These are phyloP conservation scores for Hymenoscyphus fructigenus DNA, from an alignment of 2,329 filamentous ascomycete species.

Conservation along the genomic window DNA sequence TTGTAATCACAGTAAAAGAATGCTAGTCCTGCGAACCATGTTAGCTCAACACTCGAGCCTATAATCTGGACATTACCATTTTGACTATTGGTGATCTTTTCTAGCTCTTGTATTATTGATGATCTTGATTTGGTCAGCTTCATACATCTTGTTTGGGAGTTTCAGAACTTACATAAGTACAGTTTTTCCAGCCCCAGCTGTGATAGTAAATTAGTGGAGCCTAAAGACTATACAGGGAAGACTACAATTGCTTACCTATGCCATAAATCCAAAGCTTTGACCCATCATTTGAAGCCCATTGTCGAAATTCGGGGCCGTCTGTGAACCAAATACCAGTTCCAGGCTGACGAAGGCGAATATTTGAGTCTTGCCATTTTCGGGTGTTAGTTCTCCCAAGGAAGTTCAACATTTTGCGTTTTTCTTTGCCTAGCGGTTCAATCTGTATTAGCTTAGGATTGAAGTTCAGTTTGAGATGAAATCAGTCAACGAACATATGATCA, in stretches of 20 bases:
- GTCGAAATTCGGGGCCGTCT: constrained; percentile 19
- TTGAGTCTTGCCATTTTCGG: constrained; percentile 15
- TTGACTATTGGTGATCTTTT: not conserved
- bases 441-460: not conserved
- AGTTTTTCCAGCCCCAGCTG: constrained; percentile 27
- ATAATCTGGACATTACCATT: not conserved
- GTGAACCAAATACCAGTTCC: constrained; percentile 27
- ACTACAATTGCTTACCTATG: constrained; percentile 10
- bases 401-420: constrained; percentile 12
- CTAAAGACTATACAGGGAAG: too few species aligned
- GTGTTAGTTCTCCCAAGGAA: constrained; percentile 13
- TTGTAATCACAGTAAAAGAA: constrained; percentile 38
- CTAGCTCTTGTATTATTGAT: not conserved
- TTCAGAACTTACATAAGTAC: constrained; percentile 14
- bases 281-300: constrained; percentile 12
- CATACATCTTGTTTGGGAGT: not conserved
- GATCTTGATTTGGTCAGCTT: not conserved
- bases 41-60: not conserved
- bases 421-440: constrained; percentile 3
- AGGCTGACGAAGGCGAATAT: constrained; percentile 18
- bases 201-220: not conserved
- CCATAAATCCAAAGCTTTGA: constrained; percentile 25
- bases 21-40: constrained; percentile 16
- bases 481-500: not conserved
- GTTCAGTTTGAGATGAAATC: not conserved